phyloP scores from a whole-genome alignment of 2,329 filamentous ascomycete genomes.

The Neocatenulostroma microsporum region DNA sequence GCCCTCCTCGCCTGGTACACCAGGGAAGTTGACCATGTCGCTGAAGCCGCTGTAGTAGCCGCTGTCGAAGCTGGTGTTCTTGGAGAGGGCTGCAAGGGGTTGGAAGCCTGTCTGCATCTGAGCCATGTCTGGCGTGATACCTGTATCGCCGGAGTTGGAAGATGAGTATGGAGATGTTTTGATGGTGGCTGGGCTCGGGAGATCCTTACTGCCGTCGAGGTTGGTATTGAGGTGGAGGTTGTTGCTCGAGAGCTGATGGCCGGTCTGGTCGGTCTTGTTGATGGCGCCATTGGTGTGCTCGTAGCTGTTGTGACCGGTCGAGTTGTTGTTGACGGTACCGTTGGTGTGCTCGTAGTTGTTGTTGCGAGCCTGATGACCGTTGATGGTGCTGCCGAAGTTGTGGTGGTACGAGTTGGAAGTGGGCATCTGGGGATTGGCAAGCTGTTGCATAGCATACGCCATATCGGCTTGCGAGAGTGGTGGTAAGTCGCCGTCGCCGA shows the following conservation, averaged over 20 bases:
- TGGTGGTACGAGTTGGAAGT: too few species aligned
- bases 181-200: too few species aligned
- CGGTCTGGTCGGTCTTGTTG: slow-evolving; percentile 1
- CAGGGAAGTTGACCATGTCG: too few species aligned
- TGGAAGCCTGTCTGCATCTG: slow-evolving; percentile 1
- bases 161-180: not conserved
- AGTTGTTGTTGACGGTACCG: not conserved
- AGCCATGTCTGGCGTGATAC: slow-evolving; percentile 3
- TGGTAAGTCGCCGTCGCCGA: too few species aligned
- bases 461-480: too few species aligned
- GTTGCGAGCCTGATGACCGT: too few species aligned
- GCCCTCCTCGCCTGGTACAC: too few species aligned
- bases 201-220: not conserved
- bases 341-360: not conserved
- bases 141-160: not conserved
- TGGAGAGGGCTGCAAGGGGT: not conserved
- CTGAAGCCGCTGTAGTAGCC: too few species aligned
- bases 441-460: too few species aligned
- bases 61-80: slow-evolving; percentile 7
- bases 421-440: too few species aligned
- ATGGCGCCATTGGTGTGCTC: not conserved
- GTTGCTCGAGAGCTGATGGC: not conserved
- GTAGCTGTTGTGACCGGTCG: not conserved
- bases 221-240: not conserved
- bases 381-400: too few species aligned